Conservation (phyloP, 257 asterid genomes). For the Haberlea rhodopensis region DNA sequence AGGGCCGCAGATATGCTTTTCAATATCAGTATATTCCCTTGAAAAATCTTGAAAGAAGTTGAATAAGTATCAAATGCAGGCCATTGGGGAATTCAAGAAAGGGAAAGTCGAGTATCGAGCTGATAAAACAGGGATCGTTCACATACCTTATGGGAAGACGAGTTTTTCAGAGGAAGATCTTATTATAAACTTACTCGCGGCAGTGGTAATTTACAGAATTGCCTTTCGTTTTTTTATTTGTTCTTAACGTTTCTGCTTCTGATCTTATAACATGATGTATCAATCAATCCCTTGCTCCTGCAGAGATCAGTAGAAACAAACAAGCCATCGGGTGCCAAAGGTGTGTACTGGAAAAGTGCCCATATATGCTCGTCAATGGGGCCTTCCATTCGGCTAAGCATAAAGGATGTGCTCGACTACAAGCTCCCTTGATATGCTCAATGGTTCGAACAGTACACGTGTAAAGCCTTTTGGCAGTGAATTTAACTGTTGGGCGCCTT, state of each 20-base stretch:
- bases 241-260: background rate
- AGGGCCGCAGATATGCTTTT: background rate
- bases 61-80: constrained; percentile 43
- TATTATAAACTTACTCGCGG: constrained; percentile 69
- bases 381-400: constrained; percentile 84
- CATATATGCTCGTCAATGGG: constrained; percentile 95
- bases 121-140: constrained; percentile 98
- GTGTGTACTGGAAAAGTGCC: constrained; percentile 94
- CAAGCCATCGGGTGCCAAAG: constrained; percentile 92
- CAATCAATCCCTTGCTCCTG: constrained; percentile 10
- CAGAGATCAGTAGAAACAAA: constrained; percentile 94
- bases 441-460: constrained; percentile 21
- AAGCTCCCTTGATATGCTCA: constrained; percentile 49
- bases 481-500: constrained; percentile 3
- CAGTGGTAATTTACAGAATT: constrained; percentile 50
- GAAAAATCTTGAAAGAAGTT: background rate
- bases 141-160: constrained; percentile 89
- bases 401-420: constrained; percentile 76
- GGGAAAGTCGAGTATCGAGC: constrained; percentile 97
- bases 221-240: background rate
- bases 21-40: background rate
- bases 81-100: constrained; percentile 91
- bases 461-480: constrained; percentile 28
- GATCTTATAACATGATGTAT: background rate
- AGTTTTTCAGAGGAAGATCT: constrained; percentile 92